Evolutionary conservation across 164 flowering plant species (phyloP), one percentile per base, ranked within the genome.

Genomic region (Hamamelis virginiana): DNA sequence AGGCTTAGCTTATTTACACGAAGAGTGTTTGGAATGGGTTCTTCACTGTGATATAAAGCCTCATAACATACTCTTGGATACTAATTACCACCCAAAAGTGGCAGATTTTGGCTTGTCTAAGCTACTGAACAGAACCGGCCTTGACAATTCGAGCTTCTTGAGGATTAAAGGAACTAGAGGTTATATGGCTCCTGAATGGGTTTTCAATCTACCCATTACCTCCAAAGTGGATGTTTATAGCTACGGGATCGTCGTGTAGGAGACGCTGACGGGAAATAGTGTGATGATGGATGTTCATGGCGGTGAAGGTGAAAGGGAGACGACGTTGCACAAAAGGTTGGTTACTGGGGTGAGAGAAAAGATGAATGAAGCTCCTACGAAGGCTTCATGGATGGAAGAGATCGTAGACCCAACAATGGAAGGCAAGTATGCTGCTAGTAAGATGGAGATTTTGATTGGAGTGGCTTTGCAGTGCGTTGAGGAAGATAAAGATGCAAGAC

Each of bases 11-110:
- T 81, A 81, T 66, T 50, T 81, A 18, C 81, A 81, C n/a, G 77
- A 78, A n/a, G 82, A 78, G 73, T 81, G 84, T 56, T 72, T 76
- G 44, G 84, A 81, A 16, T 78, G 84, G 82, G 75, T 81, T 11
- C 53, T 78, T 9, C 82, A 81, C 48, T 76, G 82, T 38, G 81
- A 76, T 41, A 67, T 78, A 0, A 81, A 81, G 72, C 84, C 82
- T 1, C 70, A 78, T 6, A 81, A 81, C 64, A 76, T 81, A 66
- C 75, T 79, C 9, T 27, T 78, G 2, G 74, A 74, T 27, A 14
- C 62, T 1, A 68, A 68, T 52, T 82, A 46, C 64, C 25, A 72
- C 19, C 82, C 85, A 0, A 82, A 77, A 23, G 71, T 77, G 6
- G 73, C 83, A 8, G 85, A 82, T 52, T 80, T 82, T 27, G 83